A percentile compares a stretch with the other conserved stretches of the same genome.
Conservation (phyloP, 148 eudicot genomes). For the Hydrangea macrophylla region DNA sequence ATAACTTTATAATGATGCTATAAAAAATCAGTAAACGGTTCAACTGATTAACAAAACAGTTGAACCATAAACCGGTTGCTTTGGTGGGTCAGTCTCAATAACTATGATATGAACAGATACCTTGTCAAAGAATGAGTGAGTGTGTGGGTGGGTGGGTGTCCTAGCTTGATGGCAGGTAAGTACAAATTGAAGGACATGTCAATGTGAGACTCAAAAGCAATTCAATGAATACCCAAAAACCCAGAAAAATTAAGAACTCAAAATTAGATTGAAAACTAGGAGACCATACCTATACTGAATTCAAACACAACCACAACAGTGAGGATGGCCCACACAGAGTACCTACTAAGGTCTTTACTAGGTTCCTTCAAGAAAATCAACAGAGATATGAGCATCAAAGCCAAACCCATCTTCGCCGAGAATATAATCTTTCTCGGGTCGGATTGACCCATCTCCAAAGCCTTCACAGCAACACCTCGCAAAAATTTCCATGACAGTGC, state of each 20-base stretch:
- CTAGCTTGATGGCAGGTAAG: too few species aligned
- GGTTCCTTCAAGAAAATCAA: constrained; percentile 78
- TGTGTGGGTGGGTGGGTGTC: too few species aligned
- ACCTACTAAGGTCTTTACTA: constrained; percentile 42
- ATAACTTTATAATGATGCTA: too few species aligned
- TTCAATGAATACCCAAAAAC: neutral
- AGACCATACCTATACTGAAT: constrained; percentile 78
- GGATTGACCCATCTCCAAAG: constrained; percentile 60
- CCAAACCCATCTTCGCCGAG: constrained; percentile 76
- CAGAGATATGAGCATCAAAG: constrained; percentile 58
- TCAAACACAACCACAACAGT: constrained; percentile 92
- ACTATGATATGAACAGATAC: too few species aligned
- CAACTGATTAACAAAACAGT: too few species aligned
- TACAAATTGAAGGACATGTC: neutral
- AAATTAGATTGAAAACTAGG: neutral
- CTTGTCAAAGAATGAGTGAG: too few species aligned
- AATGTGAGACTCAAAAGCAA: neutral
- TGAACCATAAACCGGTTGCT: too few species aligned
- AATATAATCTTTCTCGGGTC: constrained; percentile 77
- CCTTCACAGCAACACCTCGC: constrained; percentile 27
- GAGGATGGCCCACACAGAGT: constrained; percentile 92
- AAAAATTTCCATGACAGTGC: constrained; percentile 23
- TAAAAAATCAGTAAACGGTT: too few species aligned
- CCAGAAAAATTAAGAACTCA: neutral
- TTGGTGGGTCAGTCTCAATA: too few species aligned